These are phyloP conservation scores for grape (Vitis vinifera) DNA, from an alignment of 164 flowering plant genomes.

Conservation along the genomic window ASM3070453v1 NC_081818.1:24565501-24566000, in stretches of 20 bases:
- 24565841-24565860: background rate
- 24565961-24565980: constrained; percentile 29
- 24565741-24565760: background rate
- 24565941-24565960: constrained; percentile 3
- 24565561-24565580: too few relatives aligned
- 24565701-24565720: background rate
- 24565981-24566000: constrained; percentile 42
- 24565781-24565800: background rate
- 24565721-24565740: background rate
- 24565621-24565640: background rate
- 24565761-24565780: background rate
- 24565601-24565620: background rate
- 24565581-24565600: background rate
- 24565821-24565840: background rate
- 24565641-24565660: background rate
- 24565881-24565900: background rate
- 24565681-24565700: background rate
- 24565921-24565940: background rate
- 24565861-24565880: background rate
- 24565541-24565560: too few relatives aligned
- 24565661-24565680: background rate
- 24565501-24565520: background rate
- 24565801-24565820: background rate
- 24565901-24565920: background rate
- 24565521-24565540: background rate